These are phyloP conservation scores for Alternaria conjuncta DNA, from an alignment of 2,329 filamentous ascomycete species.

Conservation along the genomic window DNA sequence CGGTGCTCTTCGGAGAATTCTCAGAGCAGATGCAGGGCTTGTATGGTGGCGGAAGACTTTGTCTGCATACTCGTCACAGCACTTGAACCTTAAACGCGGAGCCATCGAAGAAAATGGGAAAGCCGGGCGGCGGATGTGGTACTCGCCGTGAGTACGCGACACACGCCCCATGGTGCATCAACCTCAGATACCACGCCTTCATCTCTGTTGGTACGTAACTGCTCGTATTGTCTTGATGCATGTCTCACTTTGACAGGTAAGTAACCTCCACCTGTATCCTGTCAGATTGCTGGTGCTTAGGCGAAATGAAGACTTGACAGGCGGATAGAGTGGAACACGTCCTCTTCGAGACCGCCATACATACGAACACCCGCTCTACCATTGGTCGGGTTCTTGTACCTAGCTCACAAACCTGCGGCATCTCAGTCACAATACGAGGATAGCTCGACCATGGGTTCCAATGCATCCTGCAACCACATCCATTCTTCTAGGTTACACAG, in stretches of 20 bases:
- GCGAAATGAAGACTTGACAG: constrained; percentile 10
- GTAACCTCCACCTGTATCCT: constrained; percentile 1
- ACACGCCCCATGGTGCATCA: neutral
- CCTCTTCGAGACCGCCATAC: constrained; percentile 19
- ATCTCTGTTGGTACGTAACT: constrained; percentile 2
- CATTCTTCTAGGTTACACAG: constrained; percentile 10
- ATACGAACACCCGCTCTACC: constrained; percentile 13
- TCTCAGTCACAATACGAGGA: constrained; percentile 11
- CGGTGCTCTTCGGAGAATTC: constrained; percentile 12
- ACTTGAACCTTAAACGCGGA: constrained; percentile 2
- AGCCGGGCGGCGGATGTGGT: neutral
- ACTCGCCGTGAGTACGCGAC: neutral
- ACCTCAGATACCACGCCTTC: neutral
- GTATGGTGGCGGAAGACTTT: constrained; percentile 10
- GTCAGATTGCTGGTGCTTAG: constrained; percentile 8
- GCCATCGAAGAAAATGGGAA: neutral
- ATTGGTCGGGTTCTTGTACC: constrained; percentile 6
- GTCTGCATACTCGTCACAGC: constrained; percentile 11
- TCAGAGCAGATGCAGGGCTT: constrained; percentile 5
- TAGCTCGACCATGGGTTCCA: neutral
- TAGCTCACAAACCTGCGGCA: constrained; percentile 18
- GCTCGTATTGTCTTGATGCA: constrained; percentile 6
- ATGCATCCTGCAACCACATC: constrained; percentile 12
- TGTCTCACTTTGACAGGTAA: constrained; percentile 8
- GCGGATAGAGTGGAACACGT: constrained; percentile 12